Conservation (phyloP, 192 early-diverging fungal species). For the Entomortierella chlamydospora region DNA sequence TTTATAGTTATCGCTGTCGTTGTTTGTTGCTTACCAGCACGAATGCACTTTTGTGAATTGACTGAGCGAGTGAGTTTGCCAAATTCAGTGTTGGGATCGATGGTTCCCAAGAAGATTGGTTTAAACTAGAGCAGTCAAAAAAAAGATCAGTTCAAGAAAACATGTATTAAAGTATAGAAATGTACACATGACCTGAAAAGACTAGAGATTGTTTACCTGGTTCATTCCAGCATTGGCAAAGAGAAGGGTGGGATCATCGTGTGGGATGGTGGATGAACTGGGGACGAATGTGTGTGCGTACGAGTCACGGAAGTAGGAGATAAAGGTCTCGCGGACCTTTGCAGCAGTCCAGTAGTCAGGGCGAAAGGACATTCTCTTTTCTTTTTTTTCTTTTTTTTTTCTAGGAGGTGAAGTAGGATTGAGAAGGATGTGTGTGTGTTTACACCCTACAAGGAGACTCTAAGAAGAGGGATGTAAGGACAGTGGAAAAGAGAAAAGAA, state of each 20-base stretch:
- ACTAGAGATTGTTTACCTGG: too few species aligned
- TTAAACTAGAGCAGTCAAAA: conserved; percentile 76
- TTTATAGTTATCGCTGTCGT: neutral
- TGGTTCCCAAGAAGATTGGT: conserved; percentile 95
- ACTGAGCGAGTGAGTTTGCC: conserved; percentile 91
- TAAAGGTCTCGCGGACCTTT: conserved; percentile 88
- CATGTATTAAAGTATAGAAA: neutral
- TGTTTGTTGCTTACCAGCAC: conserved; percentile 77
- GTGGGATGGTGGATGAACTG: conserved; percentile 94
- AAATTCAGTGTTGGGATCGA: conserved; percentile 93
- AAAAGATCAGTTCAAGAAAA: neutral
- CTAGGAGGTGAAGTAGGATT: too few species aligned
- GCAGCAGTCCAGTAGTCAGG: conserved; percentile 77
- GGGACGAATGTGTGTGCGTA: conserved; percentile 80
- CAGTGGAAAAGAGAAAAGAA: neutral
- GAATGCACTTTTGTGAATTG: conserved; percentile 99
- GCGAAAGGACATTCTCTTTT: conserved; percentile 28
- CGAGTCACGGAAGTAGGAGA: conserved; percentile 84
- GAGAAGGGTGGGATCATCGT: conserved; percentile 95
- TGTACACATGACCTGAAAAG: too few species aligned
- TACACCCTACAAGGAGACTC: too few species aligned
- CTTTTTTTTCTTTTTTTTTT: too few species aligned
- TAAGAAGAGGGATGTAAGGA: too few species aligned
- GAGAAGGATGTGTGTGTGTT: too few species aligned
- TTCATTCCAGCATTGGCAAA: conserved; percentile 99